A percentile compares a stretch with the other conserved stretches of the same genome.
Evolutionary conservation across 495 filamentous ascomycete genomes (phyloP).

Genomic region (Talaromyces ruber): DNA sequence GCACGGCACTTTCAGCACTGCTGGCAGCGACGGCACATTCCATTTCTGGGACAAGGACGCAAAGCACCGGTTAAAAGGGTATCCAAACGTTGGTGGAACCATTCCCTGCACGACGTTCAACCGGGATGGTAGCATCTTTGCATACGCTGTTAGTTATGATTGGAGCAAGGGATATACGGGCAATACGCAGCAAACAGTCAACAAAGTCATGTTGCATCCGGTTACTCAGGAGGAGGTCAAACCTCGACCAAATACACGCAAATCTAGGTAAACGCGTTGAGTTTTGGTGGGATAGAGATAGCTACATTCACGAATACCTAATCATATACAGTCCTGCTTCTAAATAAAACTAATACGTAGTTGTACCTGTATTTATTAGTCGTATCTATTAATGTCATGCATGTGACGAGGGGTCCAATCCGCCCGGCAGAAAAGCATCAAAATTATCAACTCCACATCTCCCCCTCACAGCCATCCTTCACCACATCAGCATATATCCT

Average conservation of each 20-base stretch:
- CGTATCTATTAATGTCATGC: not conserved
- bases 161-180: slow-evolving; percentile 82
- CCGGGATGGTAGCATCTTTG: slow-evolving; percentile 69
- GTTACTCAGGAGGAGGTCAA: slow-evolving; percentile 73
- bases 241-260: slow-evolving; percentile 62
- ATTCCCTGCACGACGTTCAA: slow-evolving; percentile 77
- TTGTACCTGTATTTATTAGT: not conserved
- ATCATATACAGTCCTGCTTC: not conserved
- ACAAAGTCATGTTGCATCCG: slow-evolving; percentile 82
- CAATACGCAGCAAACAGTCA: slow-evolving; percentile 60
- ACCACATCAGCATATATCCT: not conserved
- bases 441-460: not conserved
- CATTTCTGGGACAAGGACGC: slow-evolving; percentile 88
- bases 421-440: slow-evolving; percentile 1
- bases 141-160: slow-evolving; percentile 88
- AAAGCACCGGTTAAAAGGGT: slow-evolving; percentile 79
- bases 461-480: not conserved
- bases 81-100: slow-evolving; percentile 72
- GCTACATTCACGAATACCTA: not conserved
- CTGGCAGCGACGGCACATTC: slow-evolving; percentile 82
- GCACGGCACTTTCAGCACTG: slow-evolving; percentile 84
- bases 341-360: not conserved
- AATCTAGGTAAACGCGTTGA: slow-evolving; percentile 24
- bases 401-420: not conserved
- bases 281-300: not conserved